Evolutionary conservation across 1,139 yeast species (phyloP).

Genomic region (Nakaseomyces kungkrabaensis): DNA sequence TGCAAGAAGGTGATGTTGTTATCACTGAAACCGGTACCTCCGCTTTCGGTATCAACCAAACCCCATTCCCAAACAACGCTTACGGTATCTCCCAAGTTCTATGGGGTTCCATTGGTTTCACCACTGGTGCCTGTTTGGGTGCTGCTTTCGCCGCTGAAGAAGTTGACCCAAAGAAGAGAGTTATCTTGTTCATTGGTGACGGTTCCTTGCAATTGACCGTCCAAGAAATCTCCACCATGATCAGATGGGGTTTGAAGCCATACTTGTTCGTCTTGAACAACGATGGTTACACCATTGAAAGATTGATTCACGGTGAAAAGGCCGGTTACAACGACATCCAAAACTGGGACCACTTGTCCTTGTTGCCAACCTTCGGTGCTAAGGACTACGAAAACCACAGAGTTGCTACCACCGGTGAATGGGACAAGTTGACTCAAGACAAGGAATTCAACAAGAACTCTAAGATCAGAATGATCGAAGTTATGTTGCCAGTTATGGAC

Average conservation of each 20-base stretch:
- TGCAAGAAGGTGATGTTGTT: slow-evolving; percentile 69
- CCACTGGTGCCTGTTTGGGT: slow-evolving; percentile 79
- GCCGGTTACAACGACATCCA: slow-evolving; percentile 76
- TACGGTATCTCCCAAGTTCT: slow-evolving; percentile 79
- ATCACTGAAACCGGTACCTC: slow-evolving; percentile 87
- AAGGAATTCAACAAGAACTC: slow-evolving; percentile 38
- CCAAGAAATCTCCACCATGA: slow-evolving; percentile 77
- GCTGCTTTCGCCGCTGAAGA: slow-evolving; percentile 81
- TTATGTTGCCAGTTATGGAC: slow-evolving; percentile 71
- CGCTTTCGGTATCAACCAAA: slow-evolving; percentile 74
- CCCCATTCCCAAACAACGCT: slow-evolving; percentile 65
- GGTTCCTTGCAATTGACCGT: slow-evolving; percentile 85
- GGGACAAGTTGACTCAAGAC: slow-evolving; percentile 47
- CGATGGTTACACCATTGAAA: slow-evolving; percentile 83
- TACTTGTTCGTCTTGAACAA: slow-evolving; percentile 77
- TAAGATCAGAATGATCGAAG: slow-evolving; percentile 68
- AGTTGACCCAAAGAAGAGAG: slow-evolving; percentile 58
- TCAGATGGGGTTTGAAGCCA: slow-evolving; percentile 71
- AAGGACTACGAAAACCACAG: slow-evolving; percentile 40
- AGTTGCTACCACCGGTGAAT: slow-evolving; percentile 56
- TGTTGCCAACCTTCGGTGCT: slow-evolving; percentile 68
- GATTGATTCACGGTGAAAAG: slow-evolving; percentile 71
- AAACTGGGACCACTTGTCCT: slow-evolving; percentile 66
- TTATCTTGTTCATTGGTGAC: slow-evolving; percentile 76
- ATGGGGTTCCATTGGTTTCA: slow-evolving; percentile 87